Evolutionary conservation across 2,329 filamentous ascomycete genomes (phyloP), one percentile per base, ranked within the genome.

Genomic region (Fusarium pseudonygamai): DNA sequence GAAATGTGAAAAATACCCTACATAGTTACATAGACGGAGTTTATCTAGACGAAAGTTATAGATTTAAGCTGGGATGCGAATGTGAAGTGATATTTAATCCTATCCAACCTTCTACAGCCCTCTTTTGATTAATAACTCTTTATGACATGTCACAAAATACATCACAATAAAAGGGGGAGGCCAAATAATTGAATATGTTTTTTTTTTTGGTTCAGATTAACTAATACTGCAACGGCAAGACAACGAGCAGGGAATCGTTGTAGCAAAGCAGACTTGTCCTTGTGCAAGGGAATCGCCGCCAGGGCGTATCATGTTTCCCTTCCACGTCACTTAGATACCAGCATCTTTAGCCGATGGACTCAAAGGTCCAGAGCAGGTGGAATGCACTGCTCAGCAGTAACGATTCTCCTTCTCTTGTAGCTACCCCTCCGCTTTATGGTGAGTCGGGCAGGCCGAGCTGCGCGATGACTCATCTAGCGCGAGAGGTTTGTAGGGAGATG

Each of bases 181-280:
- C 16, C 24, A 36, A 7, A 13, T 32, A 71, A 62, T 70, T 76
- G 73, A 78, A 78, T 65, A 58, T 74, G 11, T 64, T 67, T 46
- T 50, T 45, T 70, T 50, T 45, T 70, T 65, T 80, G 10, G 76
- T 81, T 83, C 77, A 76, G 62, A 84, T 84, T 83, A 84, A 83
- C 81, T 84, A 84, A 79, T 84, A 84, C 78, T 82, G 79, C 80
- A 80, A 80, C 76, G 74, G 82, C 80, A 80, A 82, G 76, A 80
- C 78, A 81, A 79, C 79, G 78, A 82, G 80, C 81, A 83, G 80
- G 80, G 78, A 78, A 78, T 78, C 78, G 78, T 75, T 78, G 71
- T 78, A 79, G 76, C 76, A 75, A 74, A 80, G 75, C 78, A 78
- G 78, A 80, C 79, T 80, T 81, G 75, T 80, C 77, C 78, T 81